Evolutionary conservation across 441 rosid genomes (phyloP).

Genomic region (Gossypium schwendimanii): DNA sequence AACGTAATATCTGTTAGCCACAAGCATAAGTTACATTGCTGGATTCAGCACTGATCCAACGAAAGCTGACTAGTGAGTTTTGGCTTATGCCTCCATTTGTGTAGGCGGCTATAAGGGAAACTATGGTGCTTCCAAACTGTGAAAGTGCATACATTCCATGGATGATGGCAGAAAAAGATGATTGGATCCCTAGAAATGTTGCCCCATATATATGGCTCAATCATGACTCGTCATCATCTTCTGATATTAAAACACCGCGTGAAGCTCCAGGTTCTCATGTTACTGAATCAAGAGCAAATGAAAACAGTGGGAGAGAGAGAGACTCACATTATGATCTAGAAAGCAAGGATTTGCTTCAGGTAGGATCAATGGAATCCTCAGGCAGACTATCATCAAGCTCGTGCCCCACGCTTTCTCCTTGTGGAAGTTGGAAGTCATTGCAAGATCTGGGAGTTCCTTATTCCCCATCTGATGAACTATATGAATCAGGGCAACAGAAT

Average conservation of each 20-base stretch:
- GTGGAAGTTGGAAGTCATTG: conserved; percentile 28
- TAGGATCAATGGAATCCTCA: conserved; percentile 15
- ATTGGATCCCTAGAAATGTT: conserved; percentile 64
- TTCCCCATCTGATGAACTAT: conserved; percentile 27
- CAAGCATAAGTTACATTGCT: neutral
- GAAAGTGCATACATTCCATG: conserved; percentile 68
- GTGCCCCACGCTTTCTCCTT: conserved; percentile 7
- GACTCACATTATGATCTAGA: conserved; percentile 25
- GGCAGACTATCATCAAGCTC: conserved; percentile 21
- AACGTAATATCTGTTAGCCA: neutral
- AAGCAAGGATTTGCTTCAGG: conserved; percentile 27
- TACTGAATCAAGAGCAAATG: conserved; percentile 29
- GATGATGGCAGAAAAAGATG: conserved; percentile 86
- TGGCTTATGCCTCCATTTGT: conserved; percentile 15
- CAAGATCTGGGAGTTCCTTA: conserved; percentile 54
- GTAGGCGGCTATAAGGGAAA: conserved; percentile 65
- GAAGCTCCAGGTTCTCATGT: conserved; percentile 31
- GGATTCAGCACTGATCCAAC: neutral
- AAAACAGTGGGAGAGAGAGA: conserved; percentile 17
- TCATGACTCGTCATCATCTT: conserved; percentile 47
- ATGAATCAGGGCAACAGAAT: conserved; percentile 19
- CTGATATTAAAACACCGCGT: conserved; percentile 22
- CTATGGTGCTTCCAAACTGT: conserved; percentile 85
- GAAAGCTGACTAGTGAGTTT: neutral
- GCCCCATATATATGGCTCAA: conserved; percentile 87